Evolutionary conservation across 2,329 filamentous ascomycete species (phyloP), one percentile per base, ranked within the genome.

Genomic region (Trichoderma sp.): DNA sequence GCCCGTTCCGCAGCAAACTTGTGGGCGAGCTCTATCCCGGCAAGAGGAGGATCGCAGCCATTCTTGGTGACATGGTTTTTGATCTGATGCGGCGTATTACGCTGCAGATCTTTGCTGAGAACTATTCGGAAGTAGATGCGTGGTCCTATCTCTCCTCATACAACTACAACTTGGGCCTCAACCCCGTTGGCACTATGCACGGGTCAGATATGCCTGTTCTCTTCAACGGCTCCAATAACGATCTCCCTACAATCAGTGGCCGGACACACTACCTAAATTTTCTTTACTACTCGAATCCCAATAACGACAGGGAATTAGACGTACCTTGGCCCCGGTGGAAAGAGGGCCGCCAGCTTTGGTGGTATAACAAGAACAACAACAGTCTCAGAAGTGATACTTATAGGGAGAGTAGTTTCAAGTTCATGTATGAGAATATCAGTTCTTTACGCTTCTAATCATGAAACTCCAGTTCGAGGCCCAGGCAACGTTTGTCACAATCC

Each of bases 61-160:
- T 95, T 31, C 81, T 94, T 0, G 92, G 92, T 19, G 92, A 96
- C 75, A 74, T 93, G 0, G 87, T 87, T 1, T 95, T 96, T 79
- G 94, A 89, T 0, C 83, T 96, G 0, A 87, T 88, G 0, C 88
- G 92, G 0, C 88, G 92, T 14, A 70, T 84, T 5, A 89, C 92
- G 77, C 85, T 96, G 24, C 76, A 83, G 13, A 70, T 75, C 0
- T 77, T 87, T 2, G 75, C 77, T 0, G 65, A 79, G 0, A 79
- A 81, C 27, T 27, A 27, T 11, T 88, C 89, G 0, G 60, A 75
- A 13, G 86, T 93, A 0, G 87, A 88, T 0, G 81, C 83, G 1
- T 96, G 91, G 91, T 92, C 90, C 0, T 96, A 94, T 79, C 84
- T 96, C 0, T 81, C 89, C 0, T 90, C 88, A 0, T 94, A 94